Conservation (phyloP, 169 alveolate species). For the Eimeria sp. region DNA sequence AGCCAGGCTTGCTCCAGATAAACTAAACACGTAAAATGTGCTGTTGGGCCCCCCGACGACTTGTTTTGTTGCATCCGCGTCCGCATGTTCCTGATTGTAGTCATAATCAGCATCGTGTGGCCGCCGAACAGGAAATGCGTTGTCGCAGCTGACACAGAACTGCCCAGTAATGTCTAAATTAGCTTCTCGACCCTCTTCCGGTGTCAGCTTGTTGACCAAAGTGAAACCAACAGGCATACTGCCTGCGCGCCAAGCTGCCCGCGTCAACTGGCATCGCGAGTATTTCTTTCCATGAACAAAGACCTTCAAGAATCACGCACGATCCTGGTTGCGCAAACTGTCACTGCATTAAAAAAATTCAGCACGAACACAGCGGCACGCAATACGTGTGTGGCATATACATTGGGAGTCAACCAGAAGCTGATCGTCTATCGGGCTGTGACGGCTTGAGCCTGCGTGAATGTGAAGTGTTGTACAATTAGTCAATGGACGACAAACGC, state of each 20-base stretch:
- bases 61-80: constrained; percentile 15
- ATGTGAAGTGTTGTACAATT: not conserved
- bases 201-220: constrained; percentile 78
- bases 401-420: not conserved
- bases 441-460: not conserved
- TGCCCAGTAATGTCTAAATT: constrained; percentile 79
- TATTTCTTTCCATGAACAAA: constrained; percentile 72
- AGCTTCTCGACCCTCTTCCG: constrained; percentile 59
- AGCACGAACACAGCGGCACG: constrained; percentile 32
- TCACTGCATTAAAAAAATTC: constrained; percentile 9
- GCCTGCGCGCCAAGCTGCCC: constrained; percentile 80
- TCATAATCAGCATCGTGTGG: constrained; percentile 41
- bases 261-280: constrained; percentile 80
- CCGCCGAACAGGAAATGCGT: constrained; percentile 58
- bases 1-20: constrained; percentile 75
- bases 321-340: constrained; percentile 54
- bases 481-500: not conserved
- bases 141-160: constrained; percentile 80
- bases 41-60: not conserved
- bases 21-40: constrained; percentile 67
- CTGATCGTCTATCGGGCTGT: not conserved
- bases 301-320: constrained; percentile 80
- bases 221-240: constrained; percentile 78
- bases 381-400: not conserved
- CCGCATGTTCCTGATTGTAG: not conserved